Conservation (phyloP, 495 filamentous ascomycete genomes). For the Penicillium atrosanguineum region DNA sequence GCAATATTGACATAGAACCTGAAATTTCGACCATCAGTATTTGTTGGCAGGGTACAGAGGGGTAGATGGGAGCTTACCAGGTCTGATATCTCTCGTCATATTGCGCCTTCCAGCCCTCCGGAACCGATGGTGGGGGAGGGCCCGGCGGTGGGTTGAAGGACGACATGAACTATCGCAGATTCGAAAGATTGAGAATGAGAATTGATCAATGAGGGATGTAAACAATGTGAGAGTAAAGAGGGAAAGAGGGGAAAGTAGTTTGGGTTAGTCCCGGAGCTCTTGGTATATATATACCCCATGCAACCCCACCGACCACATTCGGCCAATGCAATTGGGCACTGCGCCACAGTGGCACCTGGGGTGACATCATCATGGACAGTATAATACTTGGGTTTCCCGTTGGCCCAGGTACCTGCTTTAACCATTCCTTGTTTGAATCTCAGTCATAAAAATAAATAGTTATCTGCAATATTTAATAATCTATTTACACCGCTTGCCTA, state of each 20-base stretch:
- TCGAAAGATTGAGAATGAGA: background rate
- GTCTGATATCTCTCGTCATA: slow-evolving; percentile 73
- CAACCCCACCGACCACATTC: background rate
- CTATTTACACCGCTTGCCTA: background rate
- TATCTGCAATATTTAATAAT: no score
- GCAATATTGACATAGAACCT: slow-evolving; percentile 89
- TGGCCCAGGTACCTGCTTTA: no score
- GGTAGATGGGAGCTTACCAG: slow-evolving; percentile 55
- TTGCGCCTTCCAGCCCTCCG: slow-evolving; percentile 82
- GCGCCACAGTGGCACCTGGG: slow-evolving; percentile 8
- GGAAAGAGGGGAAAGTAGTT: background rate
- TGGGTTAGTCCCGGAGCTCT: background rate
- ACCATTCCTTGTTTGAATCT: no score
- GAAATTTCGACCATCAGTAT: background rate
- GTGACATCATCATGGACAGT: background rate
- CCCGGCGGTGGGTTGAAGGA: slow-evolving; percentile 61
- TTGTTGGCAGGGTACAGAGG: background rate
- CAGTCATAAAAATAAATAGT: no score
- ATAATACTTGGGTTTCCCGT: no score
- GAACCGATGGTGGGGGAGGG: slow-evolving; percentile 83
- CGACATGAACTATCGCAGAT: slow-evolving; percentile 24
- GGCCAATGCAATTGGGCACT: slow-evolving; percentile 1
- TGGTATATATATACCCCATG: background rate
- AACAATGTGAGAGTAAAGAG: background rate
- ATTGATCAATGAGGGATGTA: background rate